Evolutionary conservation across 352 stramenopile genomes (phyloP), one percentile per base, ranked within the genome.

Genomic region (Phytophthora nicotianae): DNA sequence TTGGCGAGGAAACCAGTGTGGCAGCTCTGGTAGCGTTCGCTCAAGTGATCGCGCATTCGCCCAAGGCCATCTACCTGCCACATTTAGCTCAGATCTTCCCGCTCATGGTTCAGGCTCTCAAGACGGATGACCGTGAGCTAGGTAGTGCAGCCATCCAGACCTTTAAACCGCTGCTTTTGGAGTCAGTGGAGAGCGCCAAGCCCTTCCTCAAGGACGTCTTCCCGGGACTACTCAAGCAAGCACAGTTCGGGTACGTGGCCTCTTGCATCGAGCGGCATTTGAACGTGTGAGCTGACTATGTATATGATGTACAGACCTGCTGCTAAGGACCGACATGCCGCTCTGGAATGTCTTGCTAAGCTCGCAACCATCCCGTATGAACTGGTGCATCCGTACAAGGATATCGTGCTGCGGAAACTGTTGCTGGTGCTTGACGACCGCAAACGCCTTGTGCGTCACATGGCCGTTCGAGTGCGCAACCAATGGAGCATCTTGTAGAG

Each of bases 401-500:
- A 91, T 61, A 50, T 71, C 16, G 89, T 97, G 62, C 79, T 93
- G 51, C 79, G 81, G 43, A 77, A 90, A 43, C 66, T 97, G 16
- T 67, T 88, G 50, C 45, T 68, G n/a, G 87, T 87, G 19, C 71
- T 97, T 20, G 81, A 97, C 63, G 90, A 97, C 59, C 86, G 77
- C 59, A 95, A 96, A 58, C 88, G 89, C 23, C 83, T 94, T 38
- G 89, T 97, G 52, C 89, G 90, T 24, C 87, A 96, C 66, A 81
- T 77, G 50, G 84, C 88, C 2, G 90, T 96, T 50, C 83, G 87
- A n/a, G 86, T 96, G 56, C 87, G 90, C 59, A 97, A 97, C 77
- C 73, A 90, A 65, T 97, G 90, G 90, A 93, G 89, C 54, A 82
- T 97, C 38, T 72, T 97, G 62, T 95, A 89, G 68, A 74, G n/a